Evolutionary conservation across 2,329 filamentous ascomycete species (phyloP).

Genomic region (Periconia sp.): DNA sequence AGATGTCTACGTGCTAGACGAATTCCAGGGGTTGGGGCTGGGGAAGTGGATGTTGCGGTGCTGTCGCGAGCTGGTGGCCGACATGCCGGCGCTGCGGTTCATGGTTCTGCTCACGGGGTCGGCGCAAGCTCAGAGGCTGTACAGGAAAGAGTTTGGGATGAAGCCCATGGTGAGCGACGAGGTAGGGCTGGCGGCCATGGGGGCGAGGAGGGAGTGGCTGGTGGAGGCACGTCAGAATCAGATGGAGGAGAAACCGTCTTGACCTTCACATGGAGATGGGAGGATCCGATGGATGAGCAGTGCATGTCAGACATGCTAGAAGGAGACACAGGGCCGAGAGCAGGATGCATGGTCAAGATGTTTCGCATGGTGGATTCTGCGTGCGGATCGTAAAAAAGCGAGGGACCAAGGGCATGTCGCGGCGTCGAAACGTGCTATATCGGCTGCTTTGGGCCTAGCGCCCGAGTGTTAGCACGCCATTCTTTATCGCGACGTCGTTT

Average conservation of each 20-base stretch:
- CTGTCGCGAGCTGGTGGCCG: not conserved
- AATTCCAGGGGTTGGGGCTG: slow-evolving; percentile 63
- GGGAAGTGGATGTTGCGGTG: slow-evolving; percentile 44
- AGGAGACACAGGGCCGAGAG: too few relatives aligned
- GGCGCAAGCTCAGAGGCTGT: slow-evolving; percentile 27
- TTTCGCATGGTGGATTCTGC: not conserved
- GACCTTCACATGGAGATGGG: too few relatives aligned
- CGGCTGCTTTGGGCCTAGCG: slow-evolving; percentile 20
- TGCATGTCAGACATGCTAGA: too few relatives aligned
- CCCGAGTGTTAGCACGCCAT: slow-evolving; percentile 9
- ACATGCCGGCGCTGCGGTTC: slow-evolving; percentile 60
- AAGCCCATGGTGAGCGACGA: slow-evolving; percentile 19
- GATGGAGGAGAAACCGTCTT: not conserved
- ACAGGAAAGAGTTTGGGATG: slow-evolving; percentile 33
- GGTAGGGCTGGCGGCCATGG: slow-evolving; percentile 22
- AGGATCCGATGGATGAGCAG: too few relatives aligned
- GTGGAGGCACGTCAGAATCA: not conserved
- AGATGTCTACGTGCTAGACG: slow-evolving; percentile 66
- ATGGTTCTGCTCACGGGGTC: slow-evolving; percentile 29
- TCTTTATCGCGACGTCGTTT: slow-evolving; percentile 14
- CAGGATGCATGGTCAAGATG: not conserved
- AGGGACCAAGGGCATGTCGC: slow-evolving; percentile 7
- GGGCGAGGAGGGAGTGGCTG: slow-evolving; percentile 23
- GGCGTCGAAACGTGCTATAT: slow-evolving; percentile 18
- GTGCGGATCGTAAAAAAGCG: not conserved